A percentile compares a stretch with the other conserved stretches of the same genome.
phyloP scores from a whole-genome alignment of 331 rosid genomes.

The Saraca asoca region DNA sequence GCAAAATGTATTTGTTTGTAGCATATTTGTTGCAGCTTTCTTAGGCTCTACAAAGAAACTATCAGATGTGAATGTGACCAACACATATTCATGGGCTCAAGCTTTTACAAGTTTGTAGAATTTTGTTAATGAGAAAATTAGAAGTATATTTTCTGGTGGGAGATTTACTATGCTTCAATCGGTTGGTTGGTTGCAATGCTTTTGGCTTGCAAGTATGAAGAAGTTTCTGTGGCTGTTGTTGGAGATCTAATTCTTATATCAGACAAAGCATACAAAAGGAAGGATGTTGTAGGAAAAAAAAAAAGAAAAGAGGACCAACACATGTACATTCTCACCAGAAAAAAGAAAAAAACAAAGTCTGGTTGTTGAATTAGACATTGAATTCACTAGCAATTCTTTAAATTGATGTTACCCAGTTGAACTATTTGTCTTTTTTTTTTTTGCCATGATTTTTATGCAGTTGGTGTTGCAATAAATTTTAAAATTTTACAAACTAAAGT shows the following conservation, averaged over 20 bases:
- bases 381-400: too few relatives aligned
- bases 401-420: too few relatives aligned
- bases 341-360: too few relatives aligned
- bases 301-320: too few relatives aligned
- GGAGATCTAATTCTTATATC: slow-evolving; percentile 88
- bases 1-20: slow-evolving; percentile 65
- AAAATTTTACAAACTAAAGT: too few relatives aligned
- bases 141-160: slow-evolving; percentile 42
- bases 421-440: too few relatives aligned
- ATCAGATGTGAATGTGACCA: slow-evolving; percentile 50
- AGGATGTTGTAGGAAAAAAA: slow-evolving; percentile 81
- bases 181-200: slow-evolving; percentile 99
- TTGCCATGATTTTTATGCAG: too few relatives aligned
- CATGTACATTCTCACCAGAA: too few relatives aligned
- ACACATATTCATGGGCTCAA: slow-evolving; percentile 63
- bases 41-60: slow-evolving; percentile 62
- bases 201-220: slow-evolving; percentile 98
- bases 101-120: slow-evolving; percentile 55
- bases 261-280: slow-evolving; percentile 79
- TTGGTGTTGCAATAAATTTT: too few relatives aligned
- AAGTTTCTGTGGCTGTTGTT: slow-evolving; percentile 86
- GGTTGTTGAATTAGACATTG: too few relatives aligned
- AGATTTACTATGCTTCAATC: slow-evolving; percentile 67
- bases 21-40: slow-evolving; percentile 66
- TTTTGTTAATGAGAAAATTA: slow-evolving; percentile 67